phyloP scores from a whole-genome alignment of 1,284 basidiomycete species.

The Sanghuangporus weigelae region DNA sequence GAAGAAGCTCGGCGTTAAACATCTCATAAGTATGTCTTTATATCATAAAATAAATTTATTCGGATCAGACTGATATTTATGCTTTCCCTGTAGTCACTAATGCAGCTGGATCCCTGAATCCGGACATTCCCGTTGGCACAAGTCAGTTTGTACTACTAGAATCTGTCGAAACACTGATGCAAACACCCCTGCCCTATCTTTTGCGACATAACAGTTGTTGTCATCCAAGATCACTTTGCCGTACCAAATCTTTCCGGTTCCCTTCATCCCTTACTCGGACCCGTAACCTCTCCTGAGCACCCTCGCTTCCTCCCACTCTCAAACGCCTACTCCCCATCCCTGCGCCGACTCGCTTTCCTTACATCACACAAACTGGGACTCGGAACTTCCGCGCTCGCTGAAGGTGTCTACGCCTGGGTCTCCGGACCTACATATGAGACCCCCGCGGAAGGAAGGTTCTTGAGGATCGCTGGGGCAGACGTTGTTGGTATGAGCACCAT shows the following conservation, averaged over 20 bases:
- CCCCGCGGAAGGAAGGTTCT: conserved; percentile 72
- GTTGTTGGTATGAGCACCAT: conserved; percentile 89
- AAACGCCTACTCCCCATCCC: conserved; percentile 65
- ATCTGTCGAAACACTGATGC: not conserved
- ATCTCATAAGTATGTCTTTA: conserved; percentile 60
- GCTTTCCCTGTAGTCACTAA: conserved; percentile 61
- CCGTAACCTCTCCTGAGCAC: conserved; percentile 46
- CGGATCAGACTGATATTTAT: not conserved
- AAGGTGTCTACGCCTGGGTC: conserved; percentile 85
- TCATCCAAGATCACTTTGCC: conserved; percentile 78
- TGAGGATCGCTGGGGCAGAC: conserved; percentile 69
- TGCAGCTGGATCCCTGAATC: conserved; percentile 75
- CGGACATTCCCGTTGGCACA: conserved; percentile 70
- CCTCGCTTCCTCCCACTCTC: conserved; percentile 77
- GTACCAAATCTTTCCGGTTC: conserved; percentile 68
- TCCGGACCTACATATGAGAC: conserved; percentile 83
- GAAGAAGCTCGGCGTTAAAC: conserved; percentile 65
- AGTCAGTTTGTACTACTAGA: conserved; percentile 40
- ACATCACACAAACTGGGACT: conserved; percentile 56
- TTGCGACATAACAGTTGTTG: conserved; percentile 50
- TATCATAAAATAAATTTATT: not conserved
- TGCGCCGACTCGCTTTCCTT: conserved; percentile 67
- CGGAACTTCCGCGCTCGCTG: conserved; percentile 45
- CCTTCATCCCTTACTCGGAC: conserved; percentile 75
- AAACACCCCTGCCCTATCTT: not conserved